Conservation (phyloP, 2,329 filamentous ascomycete species). For the Cercospora beticola region DNA sequence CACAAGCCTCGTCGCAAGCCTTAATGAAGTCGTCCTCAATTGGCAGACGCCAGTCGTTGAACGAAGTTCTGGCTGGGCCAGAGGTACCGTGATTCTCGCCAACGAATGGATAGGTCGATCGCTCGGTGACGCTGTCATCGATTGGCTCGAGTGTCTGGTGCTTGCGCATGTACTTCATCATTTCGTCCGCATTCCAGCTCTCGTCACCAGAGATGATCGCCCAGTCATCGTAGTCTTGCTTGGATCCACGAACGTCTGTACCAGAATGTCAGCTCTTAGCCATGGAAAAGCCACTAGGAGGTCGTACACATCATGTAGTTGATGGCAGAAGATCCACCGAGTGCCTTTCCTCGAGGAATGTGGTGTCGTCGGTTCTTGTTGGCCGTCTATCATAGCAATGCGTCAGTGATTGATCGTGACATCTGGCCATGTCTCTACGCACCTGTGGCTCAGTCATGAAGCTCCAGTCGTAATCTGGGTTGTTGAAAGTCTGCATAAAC, state of each 20-base stretch:
- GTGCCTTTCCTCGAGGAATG: slow-evolving; percentile 37
- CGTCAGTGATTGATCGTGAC: neutral
- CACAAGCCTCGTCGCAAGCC: slow-evolving; percentile 38
- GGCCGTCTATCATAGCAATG: slow-evolving; percentile 5
- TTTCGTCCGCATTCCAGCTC: slow-evolving; percentile 48
- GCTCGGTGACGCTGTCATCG: slow-evolving; percentile 31
- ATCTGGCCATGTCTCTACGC: no score
- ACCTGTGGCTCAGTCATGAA: slow-evolving; percentile 29
- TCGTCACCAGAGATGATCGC: slow-evolving; percentile 43
- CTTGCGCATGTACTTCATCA: slow-evolving; percentile 48
- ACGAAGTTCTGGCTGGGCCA: slow-evolving; percentile 39
- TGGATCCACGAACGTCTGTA: slow-evolving; percentile 45
- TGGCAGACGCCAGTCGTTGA: slow-evolving; percentile 39
- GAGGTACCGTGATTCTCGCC: slow-evolving; percentile 39
- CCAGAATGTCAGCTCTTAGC: neutral
- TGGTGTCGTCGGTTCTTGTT: slow-evolving; percentile 29
- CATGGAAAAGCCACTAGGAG: neutral
- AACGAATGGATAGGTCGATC: slow-evolving; percentile 35
- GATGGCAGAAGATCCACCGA: slow-evolving; percentile 44
- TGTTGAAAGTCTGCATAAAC: slow-evolving; percentile 31
- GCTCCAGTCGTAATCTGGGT: slow-evolving; percentile 30
- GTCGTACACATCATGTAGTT: slow-evolving; percentile 36
- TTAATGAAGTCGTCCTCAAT: slow-evolving; percentile 40
- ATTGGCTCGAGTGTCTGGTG: slow-evolving; percentile 41
- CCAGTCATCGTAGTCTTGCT: slow-evolving; percentile 51